These are phyloP conservation scores for Hyaloscypha finlandica DNA, from an alignment of 495 filamentous ascomycete species.

Conservation along the genomic window DNA sequence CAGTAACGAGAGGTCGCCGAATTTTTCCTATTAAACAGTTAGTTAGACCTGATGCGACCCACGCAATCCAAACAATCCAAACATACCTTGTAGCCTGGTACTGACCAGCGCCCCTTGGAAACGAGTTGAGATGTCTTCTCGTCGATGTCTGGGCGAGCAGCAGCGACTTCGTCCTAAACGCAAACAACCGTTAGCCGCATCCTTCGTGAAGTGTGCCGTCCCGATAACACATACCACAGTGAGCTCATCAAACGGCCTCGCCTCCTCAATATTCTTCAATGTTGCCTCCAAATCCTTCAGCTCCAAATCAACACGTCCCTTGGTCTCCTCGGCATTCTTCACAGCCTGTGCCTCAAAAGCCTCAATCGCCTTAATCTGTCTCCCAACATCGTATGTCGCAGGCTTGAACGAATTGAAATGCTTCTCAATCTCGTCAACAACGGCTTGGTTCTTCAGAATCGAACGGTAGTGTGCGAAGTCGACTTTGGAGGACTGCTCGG, in stretches of 20 bases:
- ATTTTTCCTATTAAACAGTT: slow-evolving; percentile 74
- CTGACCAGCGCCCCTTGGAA: slow-evolving; percentile 94
- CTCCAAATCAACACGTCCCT: slow-evolving; percentile 91
- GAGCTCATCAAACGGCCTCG: slow-evolving; percentile 93
- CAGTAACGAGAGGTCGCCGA: slow-evolving; percentile 90
- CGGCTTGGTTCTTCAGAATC: slow-evolving; percentile 88
- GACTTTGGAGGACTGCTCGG: slow-evolving; percentile 75
- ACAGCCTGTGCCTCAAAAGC: slow-evolving; percentile 96
- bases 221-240: slow-evolving; percentile 78
- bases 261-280: slow-evolving; percentile 93
- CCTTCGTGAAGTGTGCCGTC: not conserved
- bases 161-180: slow-evolving; percentile 85
- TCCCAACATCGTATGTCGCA: slow-evolving; percentile 80
- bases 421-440: slow-evolving; percentile 96
- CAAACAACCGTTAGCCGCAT: slow-evolving; percentile 13
- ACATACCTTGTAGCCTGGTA: slow-evolving; percentile 95
- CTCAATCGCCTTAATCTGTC: slow-evolving; percentile 97
- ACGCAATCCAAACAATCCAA: not conserved
- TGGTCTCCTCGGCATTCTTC: slow-evolving; percentile 94
- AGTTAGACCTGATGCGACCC: not conserved
- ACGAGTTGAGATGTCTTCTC: slow-evolving; percentile 89
- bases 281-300: slow-evolving; percentile 89
- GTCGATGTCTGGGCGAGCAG: slow-evolving; percentile 93
- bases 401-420: slow-evolving; percentile 89
- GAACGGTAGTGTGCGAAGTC: slow-evolving; percentile 94